Evolutionary conservation across 139 green algal genomes (phyloP), one percentile per base, ranked within the genome.

Genomic region (Auxenochlorella protothecoides): DNA sequence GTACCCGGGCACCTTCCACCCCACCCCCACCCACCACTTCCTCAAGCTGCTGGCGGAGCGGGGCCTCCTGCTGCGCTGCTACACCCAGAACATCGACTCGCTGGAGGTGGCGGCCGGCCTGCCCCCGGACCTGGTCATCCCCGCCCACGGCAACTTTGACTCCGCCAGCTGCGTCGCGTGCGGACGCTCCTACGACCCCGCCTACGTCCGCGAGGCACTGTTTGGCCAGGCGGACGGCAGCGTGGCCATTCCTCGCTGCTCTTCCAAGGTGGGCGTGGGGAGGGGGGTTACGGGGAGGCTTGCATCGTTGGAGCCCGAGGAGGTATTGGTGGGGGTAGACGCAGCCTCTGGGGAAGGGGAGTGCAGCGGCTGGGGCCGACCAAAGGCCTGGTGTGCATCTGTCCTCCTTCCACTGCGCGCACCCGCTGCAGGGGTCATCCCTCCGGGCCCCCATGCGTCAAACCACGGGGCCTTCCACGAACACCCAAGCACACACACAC

Each of bases 91-190:
- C 83, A 96, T 96, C 27, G 91, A 96, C 82, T 79, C 67, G 14
- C 63, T 92, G 57, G 87, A 92, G 71, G 65, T 68, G 9, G 68
- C 82, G 74, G 84, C 89, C 8, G 89, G 89, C 7, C 62, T 94
- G 56, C 79, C 83, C 8, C 57, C 68, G 3, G 78, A 85, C 0
- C 67, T 70, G 4, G 70, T 95, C 7, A 83, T 97, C 3, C 85
- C 90, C 5, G 90, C 91, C 5, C 91, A 97, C 77, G 91, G 91
- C 60, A 94, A 94, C 79, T 97, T 96, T 76, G 89, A 95, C 78
- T 76, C 74, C 53, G 85, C 85, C 0, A 68, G 76, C 55, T 92
- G 87, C 74, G 83, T 92, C 27, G 67, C 70, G 13, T 91, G 85
- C 61, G 55, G 57, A 5, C 67, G 68, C 57, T 55, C 76, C 12